Conservation (phyloP, 2,329 filamentous ascomycete genomes). For the Thielaviopsis euricoi region DNA sequence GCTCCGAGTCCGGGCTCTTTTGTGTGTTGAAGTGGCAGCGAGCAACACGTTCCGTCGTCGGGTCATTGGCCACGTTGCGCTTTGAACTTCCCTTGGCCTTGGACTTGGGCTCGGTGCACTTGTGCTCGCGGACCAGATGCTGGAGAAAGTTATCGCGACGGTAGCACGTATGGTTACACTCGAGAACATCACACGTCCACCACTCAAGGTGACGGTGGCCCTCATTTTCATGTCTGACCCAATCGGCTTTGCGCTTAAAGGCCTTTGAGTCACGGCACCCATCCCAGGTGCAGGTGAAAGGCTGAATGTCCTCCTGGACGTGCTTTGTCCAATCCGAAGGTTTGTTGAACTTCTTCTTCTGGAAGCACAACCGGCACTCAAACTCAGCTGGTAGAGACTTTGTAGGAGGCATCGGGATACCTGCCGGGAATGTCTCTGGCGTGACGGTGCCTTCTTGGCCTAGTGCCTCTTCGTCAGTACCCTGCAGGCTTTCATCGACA, state of each 20-base stretch:
- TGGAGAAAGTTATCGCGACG: slow-evolving; percentile 87
- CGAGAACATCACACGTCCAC: slow-evolving; percentile 72
- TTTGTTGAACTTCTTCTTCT: slow-evolving; percentile 70
- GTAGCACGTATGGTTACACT: slow-evolving; percentile 70
- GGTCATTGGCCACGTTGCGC: slow-evolving; percentile 38
- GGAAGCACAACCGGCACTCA: slow-evolving; percentile 78
- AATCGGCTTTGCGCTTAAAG: slow-evolving; percentile 90
- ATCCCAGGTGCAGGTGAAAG: slow-evolving; percentile 83
- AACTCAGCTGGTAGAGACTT: slow-evolving; percentile 66
- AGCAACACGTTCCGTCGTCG: slow-evolving; percentile 64
- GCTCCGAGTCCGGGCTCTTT: slow-evolving; percentile 53
- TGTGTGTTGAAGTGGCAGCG: slow-evolving; percentile 55
- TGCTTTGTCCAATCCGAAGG: slow-evolving; percentile 96
- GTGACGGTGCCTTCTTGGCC: slow-evolving; percentile 52
- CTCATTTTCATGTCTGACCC: slow-evolving; percentile 89
- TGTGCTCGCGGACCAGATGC: slow-evolving; percentile 83
- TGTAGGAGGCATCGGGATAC: slow-evolving; percentile 70
- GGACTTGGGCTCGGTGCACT: slow-evolving; percentile 63
- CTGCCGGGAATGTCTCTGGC: slow-evolving; percentile 58
- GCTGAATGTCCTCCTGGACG: slow-evolving; percentile 83
- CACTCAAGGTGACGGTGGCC: slow-evolving; percentile 77
- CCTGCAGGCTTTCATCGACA: slow-evolving; percentile 28
- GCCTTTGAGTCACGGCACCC: slow-evolving; percentile 72
- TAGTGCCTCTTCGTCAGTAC: slow-evolving; percentile 45
- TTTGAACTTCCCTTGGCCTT: slow-evolving; percentile 57